A percentile compares a stretch with the other conserved stretches of the same genome.
Conservation (phyloP, 2,329 filamentous ascomycete genomes). For the Escovopsis weberi region DNA sequence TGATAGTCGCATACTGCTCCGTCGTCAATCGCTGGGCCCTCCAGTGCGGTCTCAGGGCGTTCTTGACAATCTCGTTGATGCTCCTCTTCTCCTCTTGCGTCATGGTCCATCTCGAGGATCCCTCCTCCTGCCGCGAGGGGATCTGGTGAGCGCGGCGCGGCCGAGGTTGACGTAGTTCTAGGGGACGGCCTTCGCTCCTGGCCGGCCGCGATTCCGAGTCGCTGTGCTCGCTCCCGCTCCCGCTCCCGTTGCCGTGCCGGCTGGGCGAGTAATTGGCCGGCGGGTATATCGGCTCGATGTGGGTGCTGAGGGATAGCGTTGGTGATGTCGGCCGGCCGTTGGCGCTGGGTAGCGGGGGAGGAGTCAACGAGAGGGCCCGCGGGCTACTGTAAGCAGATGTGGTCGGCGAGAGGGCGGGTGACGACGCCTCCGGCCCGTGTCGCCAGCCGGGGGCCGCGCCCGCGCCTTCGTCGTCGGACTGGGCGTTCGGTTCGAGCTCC, state of each 20-base stretch:
- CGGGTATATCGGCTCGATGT: slow-evolving; percentile 59
- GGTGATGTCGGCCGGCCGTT: slow-evolving; percentile 47
- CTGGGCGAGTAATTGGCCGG: slow-evolving; percentile 60
- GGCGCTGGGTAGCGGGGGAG: slow-evolving; percentile 47
- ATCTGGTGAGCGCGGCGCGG: slow-evolving; percentile 30
- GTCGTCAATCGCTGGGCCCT: slow-evolving; percentile 64
- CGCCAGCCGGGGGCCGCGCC: slow-evolving; percentile 15
- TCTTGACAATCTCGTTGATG: slow-evolving; percentile 77
- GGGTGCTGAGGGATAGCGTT: slow-evolving; percentile 50
- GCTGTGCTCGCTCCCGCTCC: slow-evolving; percentile 27
- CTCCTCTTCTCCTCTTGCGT: slow-evolving; percentile 75
- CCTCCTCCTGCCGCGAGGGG: slow-evolving; percentile 32
- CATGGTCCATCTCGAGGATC: slow-evolving; percentile 50
- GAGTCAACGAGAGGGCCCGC: slow-evolving; percentile 51
- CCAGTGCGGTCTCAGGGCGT: slow-evolving; percentile 71
- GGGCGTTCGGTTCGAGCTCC: slow-evolving; percentile 61
- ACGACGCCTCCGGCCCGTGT: slow-evolving; percentile 27
- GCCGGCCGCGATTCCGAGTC: slow-evolving; percentile 26
- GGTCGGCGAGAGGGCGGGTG: slow-evolving; percentile 52
- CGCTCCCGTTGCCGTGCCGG: slow-evolving; percentile 15
- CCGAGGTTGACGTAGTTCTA: slow-evolving; percentile 39
- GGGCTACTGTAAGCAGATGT: slow-evolving; percentile 53
- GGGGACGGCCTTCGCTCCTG: slow-evolving; percentile 18
- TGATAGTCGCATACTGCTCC: slow-evolving; percentile 86
- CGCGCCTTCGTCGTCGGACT: slow-evolving; percentile 39